phyloP scores from a whole-genome alignment of 805 yeast genomes.

The Candida anglica region DNA sequence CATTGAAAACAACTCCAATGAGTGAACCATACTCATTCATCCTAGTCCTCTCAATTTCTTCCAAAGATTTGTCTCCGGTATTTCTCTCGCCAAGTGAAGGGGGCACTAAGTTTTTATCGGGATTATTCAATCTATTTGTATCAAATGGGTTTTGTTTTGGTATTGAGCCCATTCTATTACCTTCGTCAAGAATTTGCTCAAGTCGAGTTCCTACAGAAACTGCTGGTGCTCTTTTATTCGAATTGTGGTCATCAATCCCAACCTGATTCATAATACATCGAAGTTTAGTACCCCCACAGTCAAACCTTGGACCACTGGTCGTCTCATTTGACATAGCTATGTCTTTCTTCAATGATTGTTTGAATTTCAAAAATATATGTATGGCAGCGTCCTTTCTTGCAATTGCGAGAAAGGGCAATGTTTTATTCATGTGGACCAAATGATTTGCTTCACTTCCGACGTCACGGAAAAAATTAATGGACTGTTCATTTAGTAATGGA shows the following conservation, averaged over 20 bases:
- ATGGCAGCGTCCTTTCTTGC: slow-evolving; percentile 1
- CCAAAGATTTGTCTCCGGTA: not conserved
- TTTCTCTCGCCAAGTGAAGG: not conserved
- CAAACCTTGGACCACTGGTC: not conserved
- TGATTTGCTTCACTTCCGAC: not conserved
- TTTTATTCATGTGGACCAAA: not conserved
- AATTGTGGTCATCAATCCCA: not conserved
- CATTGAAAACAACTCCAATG: slow-evolving; percentile 1
- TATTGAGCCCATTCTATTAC: not conserved
- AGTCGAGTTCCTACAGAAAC: not conserved
- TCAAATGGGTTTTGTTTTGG: too few species aligned
- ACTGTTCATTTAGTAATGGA: not conserved
- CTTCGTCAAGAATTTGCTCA: not conserved
- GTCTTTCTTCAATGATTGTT: not conserved
- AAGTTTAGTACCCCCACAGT: too few species aligned
- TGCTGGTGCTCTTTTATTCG: too few species aligned
- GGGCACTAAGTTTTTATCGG: too few species aligned
- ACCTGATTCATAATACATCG: not conserved
- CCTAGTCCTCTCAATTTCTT: not conserved
- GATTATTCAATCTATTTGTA: too few species aligned
- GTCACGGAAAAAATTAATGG: not conserved
- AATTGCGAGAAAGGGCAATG: not conserved
- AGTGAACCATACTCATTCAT: not conserved
- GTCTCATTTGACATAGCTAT: not conserved
- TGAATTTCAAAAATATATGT: slow-evolving; percentile 1